Percentiles rank a stretch among this genome's conserved stretches.
Conservation (phyloP, 495 filamentous ascomycete genomes). For the Aspergillus nidulans region DNA sequence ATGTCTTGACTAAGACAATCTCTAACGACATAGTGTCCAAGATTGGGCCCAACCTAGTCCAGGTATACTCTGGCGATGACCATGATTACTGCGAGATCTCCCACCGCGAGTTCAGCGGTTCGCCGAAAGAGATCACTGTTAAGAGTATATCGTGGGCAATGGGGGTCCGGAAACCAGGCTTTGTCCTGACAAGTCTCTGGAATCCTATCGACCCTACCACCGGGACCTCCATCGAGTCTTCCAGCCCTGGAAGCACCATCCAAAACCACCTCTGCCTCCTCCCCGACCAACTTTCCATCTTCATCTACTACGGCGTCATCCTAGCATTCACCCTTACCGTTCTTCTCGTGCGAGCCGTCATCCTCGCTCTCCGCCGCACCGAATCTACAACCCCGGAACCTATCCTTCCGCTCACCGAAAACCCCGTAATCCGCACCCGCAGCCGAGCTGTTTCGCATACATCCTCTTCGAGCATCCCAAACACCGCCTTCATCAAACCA, state of each 20-base stretch:
- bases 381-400: constrained; percentile 16
- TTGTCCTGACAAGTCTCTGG: constrained; percentile 83
- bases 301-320: constrained; percentile 67
- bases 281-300: constrained; percentile 79
- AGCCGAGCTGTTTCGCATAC: constrained; percentile 19
- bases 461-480: constrained; percentile 36
- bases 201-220: constrained; percentile 69
- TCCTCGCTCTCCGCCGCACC: constrained; percentile 32
- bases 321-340: constrained; percentile 54
- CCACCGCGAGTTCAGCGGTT: constrained; percentile 63
- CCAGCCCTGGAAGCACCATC: constrained; percentile 49
- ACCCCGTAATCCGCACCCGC: constrained; percentile 13
- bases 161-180: constrained; percentile 88
- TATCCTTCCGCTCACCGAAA: constrained; percentile 37
- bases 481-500: constrained; percentile 30
- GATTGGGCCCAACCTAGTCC: constrained; percentile 63
- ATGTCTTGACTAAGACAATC: constrained; percentile 72
- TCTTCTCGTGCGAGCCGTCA: constrained; percentile 57
- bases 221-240: constrained; percentile 51
- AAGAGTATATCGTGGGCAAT: constrained; percentile 94
- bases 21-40: constrained; percentile 67
- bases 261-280: constrained; percentile 90
- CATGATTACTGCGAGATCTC: constrained; percentile 94
- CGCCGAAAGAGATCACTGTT: constrained; percentile 84
- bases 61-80: constrained; percentile 93